These are phyloP conservation scores for Neurospora sp. DNA, from an alignment of 495 filamentous ascomycete genomes.

Conservation along the genomic window DNA sequence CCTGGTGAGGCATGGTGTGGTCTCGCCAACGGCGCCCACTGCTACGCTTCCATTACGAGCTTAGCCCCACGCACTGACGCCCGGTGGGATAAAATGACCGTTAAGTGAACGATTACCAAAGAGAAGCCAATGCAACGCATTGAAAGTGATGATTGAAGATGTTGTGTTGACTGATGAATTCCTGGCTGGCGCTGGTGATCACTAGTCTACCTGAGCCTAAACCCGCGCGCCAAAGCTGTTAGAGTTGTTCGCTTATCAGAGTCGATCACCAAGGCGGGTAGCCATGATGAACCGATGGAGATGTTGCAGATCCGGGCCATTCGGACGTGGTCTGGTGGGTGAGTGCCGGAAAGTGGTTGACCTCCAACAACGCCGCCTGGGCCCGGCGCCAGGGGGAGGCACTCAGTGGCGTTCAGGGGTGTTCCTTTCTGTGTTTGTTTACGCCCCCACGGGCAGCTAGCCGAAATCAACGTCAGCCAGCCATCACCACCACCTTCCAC, in stretches of 20 bases:
- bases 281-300: background rate
- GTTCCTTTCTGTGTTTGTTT: background rate
- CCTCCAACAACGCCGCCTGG: background rate
- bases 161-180: background rate
- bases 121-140: background rate
- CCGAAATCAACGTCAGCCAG: background rate
- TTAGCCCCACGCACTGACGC: background rate
- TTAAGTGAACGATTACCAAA: background rate
- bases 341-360: background rate
- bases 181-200: background rate
- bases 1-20: background rate
- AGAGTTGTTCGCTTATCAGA: background rate
- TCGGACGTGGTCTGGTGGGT: background rate
- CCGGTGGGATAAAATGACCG: background rate
- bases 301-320: background rate
- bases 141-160: background rate
- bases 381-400: background rate
- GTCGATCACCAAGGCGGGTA: background rate
- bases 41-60: background rate
- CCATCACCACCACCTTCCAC: background rate
- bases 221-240: background rate
- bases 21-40: background rate
- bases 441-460: background rate
- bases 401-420: background rate
- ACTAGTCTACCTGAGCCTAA: background rate